phyloP scores from a whole-genome alignment of 116 monocot species.

The Iris pallida region DNA sequence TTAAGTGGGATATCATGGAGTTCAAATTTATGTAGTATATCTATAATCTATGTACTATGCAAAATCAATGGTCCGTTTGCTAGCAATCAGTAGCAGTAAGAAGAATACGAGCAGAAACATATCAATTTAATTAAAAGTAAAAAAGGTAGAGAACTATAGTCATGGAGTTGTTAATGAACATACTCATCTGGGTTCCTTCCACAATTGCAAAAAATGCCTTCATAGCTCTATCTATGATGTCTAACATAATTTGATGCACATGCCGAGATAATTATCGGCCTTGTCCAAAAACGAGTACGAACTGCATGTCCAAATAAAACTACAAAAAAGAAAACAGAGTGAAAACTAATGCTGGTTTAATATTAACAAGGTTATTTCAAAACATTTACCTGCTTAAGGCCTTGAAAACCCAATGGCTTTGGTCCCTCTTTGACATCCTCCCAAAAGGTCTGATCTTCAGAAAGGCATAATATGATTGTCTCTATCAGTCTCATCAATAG shows the following conservation, averaged over 20 bases:
- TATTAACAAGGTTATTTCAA: not conserved
- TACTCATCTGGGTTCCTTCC: constrained; percentile 87
- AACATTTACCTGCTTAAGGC: constrained; percentile 75
- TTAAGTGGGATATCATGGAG: not conserved
- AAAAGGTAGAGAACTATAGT: not conserved
- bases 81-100: not conserved
- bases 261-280: constrained; percentile 82
- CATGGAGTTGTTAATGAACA: not conserved
- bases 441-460: constrained; percentile 92
- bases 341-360: not conserved
- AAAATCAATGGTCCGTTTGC: not conserved
- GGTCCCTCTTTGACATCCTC: constrained; percentile 89
- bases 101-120: not conserved
- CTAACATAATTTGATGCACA: constrained; percentile 77
- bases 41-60: not conserved
- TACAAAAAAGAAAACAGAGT: constrained; percentile 29
- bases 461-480: constrained; percentile 83
- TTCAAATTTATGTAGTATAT: not conserved
- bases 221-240: constrained; percentile 82
- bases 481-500: constrained; percentile 90
- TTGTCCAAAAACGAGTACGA: constrained; percentile 83
- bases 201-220: constrained; percentile 73
- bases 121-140: not conserved
- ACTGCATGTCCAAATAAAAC: constrained; percentile 99
- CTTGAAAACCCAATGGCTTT: constrained; percentile 69